These are phyloP conservation scores for Diaporthe sp. DNA, from an alignment of 2,329 filamentous ascomycete species.

Conservation along the genomic window DNA sequence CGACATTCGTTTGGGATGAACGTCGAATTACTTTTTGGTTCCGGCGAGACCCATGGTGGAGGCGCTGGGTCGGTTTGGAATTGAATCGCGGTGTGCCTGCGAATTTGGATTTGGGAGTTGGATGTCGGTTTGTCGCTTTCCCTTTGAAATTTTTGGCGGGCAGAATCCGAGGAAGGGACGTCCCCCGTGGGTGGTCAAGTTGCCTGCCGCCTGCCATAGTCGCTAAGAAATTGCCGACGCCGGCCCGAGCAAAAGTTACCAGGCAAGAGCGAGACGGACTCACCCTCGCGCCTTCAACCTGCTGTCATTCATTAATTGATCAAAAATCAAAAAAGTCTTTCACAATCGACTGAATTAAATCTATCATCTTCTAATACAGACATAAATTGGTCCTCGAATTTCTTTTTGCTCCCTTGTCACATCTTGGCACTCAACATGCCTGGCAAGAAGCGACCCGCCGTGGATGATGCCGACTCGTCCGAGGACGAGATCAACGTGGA, in stretches of 20 bases:
- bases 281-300: not conserved
- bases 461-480: slow-evolving; percentile 27
- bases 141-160: slow-evolving; percentile 38
- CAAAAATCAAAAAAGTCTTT: not conserved
- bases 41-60: slow-evolving; percentile 75
- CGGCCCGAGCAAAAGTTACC: slow-evolving; percentile 28
- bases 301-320: not conserved
- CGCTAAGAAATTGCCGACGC: slow-evolving; percentile 8
- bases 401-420: not conserved
- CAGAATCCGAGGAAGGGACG: slow-evolving; percentile 15
- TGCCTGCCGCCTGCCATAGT: not conserved
- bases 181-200: not conserved
- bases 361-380: not conserved
- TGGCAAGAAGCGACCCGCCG: slow-evolving; percentile 32
- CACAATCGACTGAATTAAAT: no score
- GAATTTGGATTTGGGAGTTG: not conserved
- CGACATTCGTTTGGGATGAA: not conserved
- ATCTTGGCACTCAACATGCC: slow-evolving; percentile 31
- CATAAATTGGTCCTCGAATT: not conserved
- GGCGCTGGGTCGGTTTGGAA: not conserved
- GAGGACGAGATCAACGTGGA: slow-evolving; percentile 42
- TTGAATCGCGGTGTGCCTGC: not conserved
- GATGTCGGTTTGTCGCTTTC: slow-evolving; percentile 9
- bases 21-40: slow-evolving; percentile 70
- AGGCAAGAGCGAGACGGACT: not conserved